Conservation (phyloP, 495 filamentous ascomycete species). For the Parachaetomium inaequale region DNA sequence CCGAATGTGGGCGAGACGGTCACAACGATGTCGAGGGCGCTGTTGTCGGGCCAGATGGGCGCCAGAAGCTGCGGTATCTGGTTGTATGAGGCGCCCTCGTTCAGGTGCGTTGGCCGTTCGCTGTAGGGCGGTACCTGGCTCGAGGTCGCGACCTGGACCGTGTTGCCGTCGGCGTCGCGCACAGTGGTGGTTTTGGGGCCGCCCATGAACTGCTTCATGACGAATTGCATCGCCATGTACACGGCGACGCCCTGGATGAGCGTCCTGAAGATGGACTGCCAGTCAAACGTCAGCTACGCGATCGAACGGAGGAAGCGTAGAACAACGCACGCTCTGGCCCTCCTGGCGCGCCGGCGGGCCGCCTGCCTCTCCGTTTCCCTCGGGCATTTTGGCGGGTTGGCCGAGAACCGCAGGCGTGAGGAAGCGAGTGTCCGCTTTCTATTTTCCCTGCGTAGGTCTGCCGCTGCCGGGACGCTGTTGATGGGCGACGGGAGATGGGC, state of each 20-base stretch:
- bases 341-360: constrained; percentile 29
- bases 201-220: constrained; percentile 46
- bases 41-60: constrained; percentile 83
- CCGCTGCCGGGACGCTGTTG: not conserved
- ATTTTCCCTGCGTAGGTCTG: not conserved
- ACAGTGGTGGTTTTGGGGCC: constrained; percentile 46
- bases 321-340: constrained; percentile 39
- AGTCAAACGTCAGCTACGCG: constrained; percentile 25
- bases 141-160: constrained; percentile 43
- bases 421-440: not conserved
- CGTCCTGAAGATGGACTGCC: constrained; percentile 37
- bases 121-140: constrained; percentile 60
- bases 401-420: not conserved
- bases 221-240: constrained; percentile 46
- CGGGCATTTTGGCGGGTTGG: constrained; percentile 35
- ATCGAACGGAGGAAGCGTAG: too few species aligned
- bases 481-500: not conserved
- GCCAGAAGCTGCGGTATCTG: constrained; percentile 70
- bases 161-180: constrained; percentile 46
- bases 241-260: constrained; percentile 40
- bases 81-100: constrained; percentile 64
- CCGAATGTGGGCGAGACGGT: constrained; percentile 74
- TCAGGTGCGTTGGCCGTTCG: constrained; percentile 56
- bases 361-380: constrained; percentile 29
- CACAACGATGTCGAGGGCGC: constrained; percentile 74